Percentiles rank a stretch among this genome's conserved stretches.
phyloP scores from a whole-genome alignment of 176 grass and related monocot genomes.

The Hsuehochloa calcarea region DNA sequence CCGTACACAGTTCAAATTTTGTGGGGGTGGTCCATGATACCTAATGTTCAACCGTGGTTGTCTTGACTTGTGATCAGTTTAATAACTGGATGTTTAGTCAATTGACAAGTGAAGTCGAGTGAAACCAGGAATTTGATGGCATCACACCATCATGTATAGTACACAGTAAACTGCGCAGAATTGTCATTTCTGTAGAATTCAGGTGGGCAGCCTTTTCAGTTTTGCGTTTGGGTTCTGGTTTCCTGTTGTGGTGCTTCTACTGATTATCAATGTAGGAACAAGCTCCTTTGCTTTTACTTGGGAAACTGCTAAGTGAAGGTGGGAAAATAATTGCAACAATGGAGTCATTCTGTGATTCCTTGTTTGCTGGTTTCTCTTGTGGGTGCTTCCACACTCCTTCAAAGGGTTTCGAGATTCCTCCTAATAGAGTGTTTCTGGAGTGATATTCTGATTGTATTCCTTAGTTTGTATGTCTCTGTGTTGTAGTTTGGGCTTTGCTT shows the following conservation, averaged over 20 bases:
- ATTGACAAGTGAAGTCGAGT: background rate
- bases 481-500: conserved; percentile 6
- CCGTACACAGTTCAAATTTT: conserved; percentile 4
- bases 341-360: background rate
- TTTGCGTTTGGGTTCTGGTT: background rate
- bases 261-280: too few relatives aligned
- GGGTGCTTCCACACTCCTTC: background rate
- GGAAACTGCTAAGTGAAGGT: too few relatives aligned
- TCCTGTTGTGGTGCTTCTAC: background rate
- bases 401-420: background rate
- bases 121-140: background rate
- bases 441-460: conserved; percentile 1
- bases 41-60: background rate
- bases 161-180: background rate
- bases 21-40: background rate
- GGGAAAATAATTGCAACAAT: background rate
- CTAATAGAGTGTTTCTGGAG: background rate
- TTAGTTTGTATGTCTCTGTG: background rate
- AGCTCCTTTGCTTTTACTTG: too few relatives aligned
- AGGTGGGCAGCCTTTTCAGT: background rate
- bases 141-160: background rate
- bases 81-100: background rate
- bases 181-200: background rate
- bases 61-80: background rate
- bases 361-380: background rate